Base-by-base conservation (phyloP, 2,329 filamentous ascomycete species). In the Clarireedia paspali region DNA sequence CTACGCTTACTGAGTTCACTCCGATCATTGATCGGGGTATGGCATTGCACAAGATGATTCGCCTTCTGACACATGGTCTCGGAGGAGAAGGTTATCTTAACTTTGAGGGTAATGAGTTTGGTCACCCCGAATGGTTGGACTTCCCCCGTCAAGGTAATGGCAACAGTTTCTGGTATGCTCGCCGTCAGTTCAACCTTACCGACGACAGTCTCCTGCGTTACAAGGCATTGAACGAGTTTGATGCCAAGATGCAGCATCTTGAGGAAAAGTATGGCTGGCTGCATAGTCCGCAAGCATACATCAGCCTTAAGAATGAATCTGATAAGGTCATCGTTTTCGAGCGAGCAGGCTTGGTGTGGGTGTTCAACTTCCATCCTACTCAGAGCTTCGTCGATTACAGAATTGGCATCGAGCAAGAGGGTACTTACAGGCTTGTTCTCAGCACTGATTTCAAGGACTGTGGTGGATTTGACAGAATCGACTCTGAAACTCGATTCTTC, bases 51-150 rank as follows among this genome's bases (percentile, higher is more conserved):
- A 99, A 99, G 77, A 87, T 99, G 87, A 96, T 99, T 67, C 88
- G 94, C 14, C 82, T 99, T 15, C 76, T 99, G 61, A 97, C 94
- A 1, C 92, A 99, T 70, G 82, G 80, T 44, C 81, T 99, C 15
- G 94, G 94, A 57, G 94, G 94, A 55, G 94, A 99, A 73, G 94
- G 92, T 40, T 99, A 96, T 69, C 87, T 99, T 53, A 99, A 97
- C 75, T 99, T 99, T 66, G 91, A 96, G 74, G 94, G 94, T 59
- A 99, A 99, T 72, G 94, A 99, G 72, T 99, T 99, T 68, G 94
- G 94, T 0, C 94, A 99, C 70, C 94, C 94, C 0, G 94, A 99
- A 73, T 99, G 94, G 94, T 87, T 99, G 40, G 94, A 99, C 71
- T 99, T 99, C 73, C 94, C 94, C 4, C 88, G 94, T 51, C 90